Conservation (phyloP, 371 early-diverging fungal genomes). For the Mucor mucedo region DNA sequence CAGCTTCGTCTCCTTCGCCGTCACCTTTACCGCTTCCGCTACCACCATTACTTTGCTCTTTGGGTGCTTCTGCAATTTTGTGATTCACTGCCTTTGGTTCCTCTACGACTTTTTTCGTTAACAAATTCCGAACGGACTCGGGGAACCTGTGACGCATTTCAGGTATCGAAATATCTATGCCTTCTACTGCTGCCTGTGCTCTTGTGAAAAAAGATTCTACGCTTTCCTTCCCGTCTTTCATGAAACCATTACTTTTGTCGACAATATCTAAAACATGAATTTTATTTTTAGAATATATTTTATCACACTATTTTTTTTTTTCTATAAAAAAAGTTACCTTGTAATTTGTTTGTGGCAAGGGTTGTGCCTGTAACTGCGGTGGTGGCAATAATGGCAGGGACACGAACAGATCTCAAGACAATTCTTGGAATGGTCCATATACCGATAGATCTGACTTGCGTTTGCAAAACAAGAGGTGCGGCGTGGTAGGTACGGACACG, state of each 20-base stretch:
- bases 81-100: slow-evolving; percentile 22
- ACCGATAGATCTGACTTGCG: slow-evolving; percentile 37
- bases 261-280: slow-evolving; percentile 38
- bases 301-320: neutral
- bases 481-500: slow-evolving; percentile 39
- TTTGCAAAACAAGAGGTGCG: slow-evolving; percentile 29
- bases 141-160: slow-evolving; percentile 47
- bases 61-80: slow-evolving; percentile 15
- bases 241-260: slow-evolving; percentile 31
- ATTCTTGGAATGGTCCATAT: slow-evolving; percentile 38
- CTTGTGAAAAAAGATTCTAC: slow-evolving; percentile 29
- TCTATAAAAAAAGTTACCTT: slow-evolving; percentile 33
- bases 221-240: slow-evolving; percentile 31
- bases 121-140: slow-evolving; percentile 36
- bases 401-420: slow-evolving; percentile 35
- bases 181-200: slow-evolving; percentile 33
- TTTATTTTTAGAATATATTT: neutral
- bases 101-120: slow-evolving; percentile 19
- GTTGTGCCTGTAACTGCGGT: slow-evolving; percentile 49
- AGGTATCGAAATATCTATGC: slow-evolving; percentile 45
- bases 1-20: slow-evolving; percentile 19
- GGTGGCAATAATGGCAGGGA: slow-evolving; percentile 46
- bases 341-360: slow-evolving; percentile 47
- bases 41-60: slow-evolving; percentile 12
- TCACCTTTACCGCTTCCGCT: slow-evolving; percentile 5